Conservation (phyloP, 768 basidiomycete species). For the Lactifluus volemus region DNA sequence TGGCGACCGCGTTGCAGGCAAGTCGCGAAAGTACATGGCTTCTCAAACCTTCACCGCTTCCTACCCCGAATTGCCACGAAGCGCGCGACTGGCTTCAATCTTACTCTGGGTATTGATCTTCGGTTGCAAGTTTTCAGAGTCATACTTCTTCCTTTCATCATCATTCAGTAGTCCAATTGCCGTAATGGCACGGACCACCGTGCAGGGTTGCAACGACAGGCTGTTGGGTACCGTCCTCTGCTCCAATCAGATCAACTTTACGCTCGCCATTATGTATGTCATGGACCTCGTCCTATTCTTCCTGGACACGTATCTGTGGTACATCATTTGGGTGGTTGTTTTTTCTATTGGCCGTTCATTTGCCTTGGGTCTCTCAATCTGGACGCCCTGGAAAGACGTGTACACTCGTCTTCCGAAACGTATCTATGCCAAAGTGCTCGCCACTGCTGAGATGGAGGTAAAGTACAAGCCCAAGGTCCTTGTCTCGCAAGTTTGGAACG, state of each 20-base stretch:
- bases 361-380: conserved; percentile 88
- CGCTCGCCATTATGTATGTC: conserved; percentile 95
- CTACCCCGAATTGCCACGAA: conserved; percentile 69
- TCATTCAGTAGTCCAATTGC: conserved; percentile 96
- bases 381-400: conserved; percentile 99
- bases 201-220: conserved; percentile 83
- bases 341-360: conserved; percentile 90
- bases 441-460: conserved; percentile 96
- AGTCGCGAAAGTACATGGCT: conserved; percentile 96
- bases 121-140: conserved; percentile 93
- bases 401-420: conserved; percentile 94
- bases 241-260: conserved; percentile 88
- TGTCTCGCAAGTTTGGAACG: conserved; percentile 99
- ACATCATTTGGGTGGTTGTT: conserved; percentile 97
- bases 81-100: conserved; percentile 76
- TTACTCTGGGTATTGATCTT: conserved; percentile 88
- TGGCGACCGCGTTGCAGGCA: conserved; percentile 95
- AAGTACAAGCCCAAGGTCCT: conserved; percentile 99
- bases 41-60: conserved; percentile 99
- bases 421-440: conserved; percentile 94
- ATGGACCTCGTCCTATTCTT: conserved; percentile 99
- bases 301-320: conserved; percentile 99
- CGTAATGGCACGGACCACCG: conserved; percentile 94
- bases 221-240: conserved; percentile 76
- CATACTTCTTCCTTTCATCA: conserved; percentile 95